These are phyloP conservation scores for Schoenoplectus tabernaemontani DNA, from an alignment of 202 grass and related monocot species.

Conservation along the genomic window DNA sequence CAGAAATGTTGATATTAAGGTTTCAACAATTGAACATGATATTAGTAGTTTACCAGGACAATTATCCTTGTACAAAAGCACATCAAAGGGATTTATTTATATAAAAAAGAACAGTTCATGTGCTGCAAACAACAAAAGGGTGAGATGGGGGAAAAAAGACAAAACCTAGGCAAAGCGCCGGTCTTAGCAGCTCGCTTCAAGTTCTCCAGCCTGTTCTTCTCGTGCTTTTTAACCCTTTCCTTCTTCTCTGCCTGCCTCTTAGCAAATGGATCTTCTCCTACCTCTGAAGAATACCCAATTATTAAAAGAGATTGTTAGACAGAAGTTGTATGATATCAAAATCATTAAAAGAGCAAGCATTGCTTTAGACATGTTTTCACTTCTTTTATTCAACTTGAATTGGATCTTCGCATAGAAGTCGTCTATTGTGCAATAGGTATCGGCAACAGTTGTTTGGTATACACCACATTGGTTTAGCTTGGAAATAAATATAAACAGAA, in stretches of 20 bases:
- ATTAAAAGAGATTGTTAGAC: constrained; percentile 4
- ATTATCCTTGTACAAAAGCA: neutral
- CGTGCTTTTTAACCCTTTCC: constrained; percentile 71
- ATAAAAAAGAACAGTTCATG: neutral
- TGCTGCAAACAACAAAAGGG: neutral
- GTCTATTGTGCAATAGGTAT: neutral
- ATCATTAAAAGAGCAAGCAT: neutral
- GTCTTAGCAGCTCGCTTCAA: constrained; percentile 77
- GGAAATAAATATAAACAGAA: neutral
- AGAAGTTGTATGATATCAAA: neutral
- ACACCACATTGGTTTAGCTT: neutral
- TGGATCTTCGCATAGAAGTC: neutral
- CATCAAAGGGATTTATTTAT: neutral
- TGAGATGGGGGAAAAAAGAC: neutral
- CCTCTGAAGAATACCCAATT: constrained; percentile 32
- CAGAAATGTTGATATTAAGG: neutral
- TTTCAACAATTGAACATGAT: neutral
- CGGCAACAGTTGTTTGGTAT: neutral
- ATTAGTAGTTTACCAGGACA: neutral
- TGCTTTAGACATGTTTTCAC: neutral
- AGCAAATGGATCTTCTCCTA: constrained; percentile 72
- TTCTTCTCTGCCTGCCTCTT: constrained; percentile 83
- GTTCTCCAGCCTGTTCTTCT: constrained; percentile 75
- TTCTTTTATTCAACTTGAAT: neutral
- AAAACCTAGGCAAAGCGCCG: constrained; percentile 77